Evolutionary conservation across 208 protist genomes (phyloP), one percentile per base, ranked within the genome.

Genomic region (Trypanosoma rangeli): DNA sequence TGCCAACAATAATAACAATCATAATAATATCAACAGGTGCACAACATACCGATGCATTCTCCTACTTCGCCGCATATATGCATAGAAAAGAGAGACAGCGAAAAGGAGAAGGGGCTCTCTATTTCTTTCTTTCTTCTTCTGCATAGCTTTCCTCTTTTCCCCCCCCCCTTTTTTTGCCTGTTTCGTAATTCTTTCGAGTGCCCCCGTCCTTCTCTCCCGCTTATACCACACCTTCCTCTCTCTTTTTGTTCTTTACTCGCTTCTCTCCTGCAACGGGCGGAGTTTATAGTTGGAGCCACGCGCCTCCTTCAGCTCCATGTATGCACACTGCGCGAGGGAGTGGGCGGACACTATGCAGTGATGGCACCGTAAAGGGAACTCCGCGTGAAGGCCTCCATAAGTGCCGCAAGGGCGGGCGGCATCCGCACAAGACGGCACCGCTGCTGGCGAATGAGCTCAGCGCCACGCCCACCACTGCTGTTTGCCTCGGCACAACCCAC

Each of bases 401-500:
- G 64, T 22, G 73, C 74, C 28, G 72, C 80, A 52, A 94, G 74
- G 63, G 76, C 78, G 16, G 69, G 73, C 13, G 83, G 76, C 29
- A 94, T 13, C 37, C 74, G 65, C 31, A 93, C 68, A 54, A 81
- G 79, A n/a, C 58, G 72, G 62, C 86, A 93, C 16, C 56, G 68
- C 44, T 82, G 71, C 48, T 72, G 68, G 22, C 63, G 66, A 75
- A 90, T 73, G 7, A 63, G 24, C 26, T 90, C 76, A 26, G 70
- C 62, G 33, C 70, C 72, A 63, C 69, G 65, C 62, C 1, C 46
- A 16, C 20, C 24, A 28, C 8, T 26, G 10, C 62, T 55, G 54
- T 88, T 91, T n/a, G 74, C 77, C 44, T 82, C 79, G 3, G 73
- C 85, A 53, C 84, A 90, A 63, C 83, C 56, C 18, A 83, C 61